A percentile compares a stretch with the other conserved stretches of the same genome.
Evolutionary conservation across 1,139 yeast species (phyloP).

Genomic region (Sugiyamaella castrensis): DNA sequence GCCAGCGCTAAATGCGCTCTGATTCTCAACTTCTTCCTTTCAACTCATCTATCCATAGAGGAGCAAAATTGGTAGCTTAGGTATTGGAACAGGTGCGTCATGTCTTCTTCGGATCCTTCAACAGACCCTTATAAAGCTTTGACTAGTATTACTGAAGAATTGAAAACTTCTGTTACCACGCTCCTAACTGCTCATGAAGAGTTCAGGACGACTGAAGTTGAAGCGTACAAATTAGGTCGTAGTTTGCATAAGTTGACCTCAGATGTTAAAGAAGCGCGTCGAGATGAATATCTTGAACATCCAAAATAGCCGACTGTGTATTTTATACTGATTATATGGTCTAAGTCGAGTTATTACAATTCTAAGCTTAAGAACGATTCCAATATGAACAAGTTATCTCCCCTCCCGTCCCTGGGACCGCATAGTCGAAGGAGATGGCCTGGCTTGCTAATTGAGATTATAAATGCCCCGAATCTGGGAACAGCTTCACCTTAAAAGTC

Average conservation of each 20-base stretch:
- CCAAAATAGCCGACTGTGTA: no score
- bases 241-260: conserved; percentile 11
- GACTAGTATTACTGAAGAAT: conserved; percentile 11
- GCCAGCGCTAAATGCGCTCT: no score
- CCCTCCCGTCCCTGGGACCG: conserved; percentile 13
- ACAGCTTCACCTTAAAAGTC: no score
- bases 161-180: conserved; percentile 1
- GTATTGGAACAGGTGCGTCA: no score
- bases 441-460: no score
- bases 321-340: not conserved
- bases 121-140: conserved; percentile 11
- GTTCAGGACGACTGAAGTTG: conserved; percentile 10
- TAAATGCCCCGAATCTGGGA: no score
- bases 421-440: no score
- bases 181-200: conserved; percentile 8
- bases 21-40: no score
- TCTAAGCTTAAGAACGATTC: no score
- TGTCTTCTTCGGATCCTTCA: not conserved
- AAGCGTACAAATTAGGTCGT: conserved; percentile 7
- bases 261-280: conserved; percentile 6
- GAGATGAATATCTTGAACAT: conserved; percentile 2
- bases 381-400: no score
- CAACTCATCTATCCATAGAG: no score
- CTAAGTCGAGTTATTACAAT: not conserved
- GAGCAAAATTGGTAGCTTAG: no score